Evolutionary conservation across 257 asterid genomes (phyloP).

Genomic region (Cruciata laevipes): DNA sequence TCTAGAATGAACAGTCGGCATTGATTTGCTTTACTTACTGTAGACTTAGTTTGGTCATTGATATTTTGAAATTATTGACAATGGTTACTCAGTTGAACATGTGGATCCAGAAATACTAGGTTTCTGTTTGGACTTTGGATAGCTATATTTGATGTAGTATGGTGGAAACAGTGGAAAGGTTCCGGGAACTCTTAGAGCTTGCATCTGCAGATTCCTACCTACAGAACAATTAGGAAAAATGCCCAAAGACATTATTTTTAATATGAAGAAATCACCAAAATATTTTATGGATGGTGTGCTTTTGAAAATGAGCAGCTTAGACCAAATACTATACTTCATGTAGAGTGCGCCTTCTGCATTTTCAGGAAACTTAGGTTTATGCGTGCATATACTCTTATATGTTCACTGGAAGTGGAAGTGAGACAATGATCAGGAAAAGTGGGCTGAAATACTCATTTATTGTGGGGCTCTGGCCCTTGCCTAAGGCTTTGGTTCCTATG

Average conservation of each 20-base stretch:
- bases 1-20: not conserved
- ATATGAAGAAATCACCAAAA: not conserved
- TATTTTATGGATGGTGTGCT: not conserved
- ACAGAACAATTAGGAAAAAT: not conserved
- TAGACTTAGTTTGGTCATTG: not conserved
- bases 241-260: not conserved
- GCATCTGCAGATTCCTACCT: not conserved
- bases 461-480: not conserved
- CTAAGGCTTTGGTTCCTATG: not conserved
- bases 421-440: not conserved
- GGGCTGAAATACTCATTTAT: not conserved
- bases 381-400: not conserved
- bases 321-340: not conserved
- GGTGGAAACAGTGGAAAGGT: not conserved
- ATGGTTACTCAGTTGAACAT: not conserved
- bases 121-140: not conserved
- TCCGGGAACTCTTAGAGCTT: not conserved
- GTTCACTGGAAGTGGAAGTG: not conserved
- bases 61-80: not conserved
- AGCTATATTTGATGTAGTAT: not conserved
- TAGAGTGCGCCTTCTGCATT: not conserved
- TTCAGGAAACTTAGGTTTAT: not conserved
- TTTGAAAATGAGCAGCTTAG: not conserved
- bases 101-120: not conserved
- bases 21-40: slow-evolving; percentile 3